Evolutionary conservation across 768 basidiomycete genomes (phyloP).

Genomic region (Suillus subluteus): DNA sequence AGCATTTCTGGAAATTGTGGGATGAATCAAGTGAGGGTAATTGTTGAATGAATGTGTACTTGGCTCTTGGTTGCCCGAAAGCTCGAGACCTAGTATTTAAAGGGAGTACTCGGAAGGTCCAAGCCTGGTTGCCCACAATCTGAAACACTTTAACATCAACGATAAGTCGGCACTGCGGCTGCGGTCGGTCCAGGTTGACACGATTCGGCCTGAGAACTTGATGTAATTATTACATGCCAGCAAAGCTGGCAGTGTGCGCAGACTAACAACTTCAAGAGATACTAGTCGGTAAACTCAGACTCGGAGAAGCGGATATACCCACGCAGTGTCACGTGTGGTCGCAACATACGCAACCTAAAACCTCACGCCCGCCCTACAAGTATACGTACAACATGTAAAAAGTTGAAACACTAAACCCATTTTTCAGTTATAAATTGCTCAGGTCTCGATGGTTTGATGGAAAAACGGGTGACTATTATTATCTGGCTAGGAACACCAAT

Average conservation of each 20-base stretch:
- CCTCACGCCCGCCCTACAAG: not conserved
- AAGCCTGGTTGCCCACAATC: not conserved
- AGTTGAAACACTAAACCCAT: not conserved
- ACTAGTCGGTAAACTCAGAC: too few species aligned
- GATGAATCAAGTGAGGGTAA: not conserved
- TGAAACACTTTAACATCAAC: not conserved
- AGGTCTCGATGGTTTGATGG: not conserved
- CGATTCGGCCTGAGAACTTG: not conserved
- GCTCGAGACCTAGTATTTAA: not conserved
- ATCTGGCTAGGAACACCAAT: too few species aligned
- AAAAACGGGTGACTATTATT: too few species aligned
- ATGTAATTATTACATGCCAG: not conserved
- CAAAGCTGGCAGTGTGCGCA: not conserved
- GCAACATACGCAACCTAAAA: not conserved
- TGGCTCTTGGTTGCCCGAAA: not conserved
- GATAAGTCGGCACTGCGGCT: not conserved
- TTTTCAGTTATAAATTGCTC: not conserved
- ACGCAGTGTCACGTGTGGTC: too few species aligned
- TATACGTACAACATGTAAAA: not conserved
- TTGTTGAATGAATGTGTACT: not conserved
- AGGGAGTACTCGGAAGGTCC: too few species aligned
- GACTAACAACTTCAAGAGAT: not conserved
- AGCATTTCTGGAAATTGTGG: not conserved
- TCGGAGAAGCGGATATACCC: too few species aligned
- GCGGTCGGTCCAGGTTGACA: not conserved